Conservation (phyloP, 148 eudicot genomes). For the Silene latifolia region DNA sequence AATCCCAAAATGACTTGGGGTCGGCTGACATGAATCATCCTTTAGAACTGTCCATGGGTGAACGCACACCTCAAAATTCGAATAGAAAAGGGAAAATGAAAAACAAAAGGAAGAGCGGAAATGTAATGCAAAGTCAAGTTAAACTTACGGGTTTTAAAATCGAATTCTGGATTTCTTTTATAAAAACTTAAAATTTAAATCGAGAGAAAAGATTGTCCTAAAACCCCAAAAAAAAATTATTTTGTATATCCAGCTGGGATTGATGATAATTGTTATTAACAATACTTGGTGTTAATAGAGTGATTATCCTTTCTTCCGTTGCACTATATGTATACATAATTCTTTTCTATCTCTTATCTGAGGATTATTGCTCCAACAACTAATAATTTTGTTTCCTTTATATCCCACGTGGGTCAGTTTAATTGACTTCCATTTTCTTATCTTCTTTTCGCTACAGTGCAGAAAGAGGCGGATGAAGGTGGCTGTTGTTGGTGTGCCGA, state of each 20-base stretch:
- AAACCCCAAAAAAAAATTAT: too few relatives aligned
- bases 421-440: slow-evolving; percentile 8
- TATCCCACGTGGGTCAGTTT: background rate
- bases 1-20: too few relatives aligned
- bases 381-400: background rate
- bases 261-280: background rate
- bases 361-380: background rate
- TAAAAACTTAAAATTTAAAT: too few relatives aligned
- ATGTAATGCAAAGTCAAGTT: too few relatives aligned
- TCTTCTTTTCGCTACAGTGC: slow-evolving; percentile 44
- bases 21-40: too few relatives aligned
- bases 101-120: too few relatives aligned
- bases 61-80: too few relatives aligned
- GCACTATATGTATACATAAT: background rate
- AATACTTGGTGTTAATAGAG: background rate
- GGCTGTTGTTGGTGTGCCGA: slow-evolving; percentile 94
- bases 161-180: too few relatives aligned
- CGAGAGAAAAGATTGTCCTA: too few relatives aligned
- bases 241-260: background rate
- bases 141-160: too few relatives aligned
- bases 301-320: background rate
- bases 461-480: slow-evolving; percentile 77
- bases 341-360: background rate
- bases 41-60: too few relatives aligned
- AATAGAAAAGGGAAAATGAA: too few relatives aligned